Evolutionary conservation across 495 filamentous ascomycete genomes (phyloP).

Genomic region (Hypoxylon subgilvum): DNA sequence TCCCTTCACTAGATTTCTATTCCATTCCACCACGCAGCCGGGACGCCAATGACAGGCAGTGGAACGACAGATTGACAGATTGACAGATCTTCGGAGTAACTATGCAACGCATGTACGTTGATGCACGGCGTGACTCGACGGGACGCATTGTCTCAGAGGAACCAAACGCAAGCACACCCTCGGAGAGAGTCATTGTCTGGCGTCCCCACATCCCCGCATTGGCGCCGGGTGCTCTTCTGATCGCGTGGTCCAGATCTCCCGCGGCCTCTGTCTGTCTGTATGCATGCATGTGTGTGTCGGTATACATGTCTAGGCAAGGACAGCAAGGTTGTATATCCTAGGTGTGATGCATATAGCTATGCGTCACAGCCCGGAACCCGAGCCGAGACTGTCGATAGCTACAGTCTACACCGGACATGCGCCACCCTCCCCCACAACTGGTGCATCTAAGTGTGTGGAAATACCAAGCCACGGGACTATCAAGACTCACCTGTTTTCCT

Average conservation of each 20-base stretch:
- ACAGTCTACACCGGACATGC: constrained; percentile 26
- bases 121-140: constrained; percentile 34
- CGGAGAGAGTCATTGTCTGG: neutral
- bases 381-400: constrained; percentile 22
- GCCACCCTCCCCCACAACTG: constrained; percentile 20
- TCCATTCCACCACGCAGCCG: neutral
- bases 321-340: constrained; percentile 24
- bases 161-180: neutral
- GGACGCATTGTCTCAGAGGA: constrained; percentile 21
- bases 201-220: constrained; percentile 35
- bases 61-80: constrained; percentile 9
- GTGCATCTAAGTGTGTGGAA: constrained; percentile 13
- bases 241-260: constrained; percentile 24
- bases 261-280: constrained; percentile 4
- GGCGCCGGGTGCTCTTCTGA: constrained; percentile 20
- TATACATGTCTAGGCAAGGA: constrained; percentile 5
- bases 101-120: constrained; percentile 15
- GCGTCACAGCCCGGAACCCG: constrained; percentile 34
- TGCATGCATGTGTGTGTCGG: constrained; percentile 13
- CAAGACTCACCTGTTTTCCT: neutral
- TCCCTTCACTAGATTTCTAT: constrained; percentile 7
- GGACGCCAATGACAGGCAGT: neutral
- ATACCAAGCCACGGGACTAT: constrained; percentile 35
- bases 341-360: constrained; percentile 33
- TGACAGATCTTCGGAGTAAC: constrained; percentile 28